Evolutionary conservation across 176 grass and related monocot species (phyloP), one percentile per base, ranked within the genome.

Genomic region (Juncus inflexus): DNA sequence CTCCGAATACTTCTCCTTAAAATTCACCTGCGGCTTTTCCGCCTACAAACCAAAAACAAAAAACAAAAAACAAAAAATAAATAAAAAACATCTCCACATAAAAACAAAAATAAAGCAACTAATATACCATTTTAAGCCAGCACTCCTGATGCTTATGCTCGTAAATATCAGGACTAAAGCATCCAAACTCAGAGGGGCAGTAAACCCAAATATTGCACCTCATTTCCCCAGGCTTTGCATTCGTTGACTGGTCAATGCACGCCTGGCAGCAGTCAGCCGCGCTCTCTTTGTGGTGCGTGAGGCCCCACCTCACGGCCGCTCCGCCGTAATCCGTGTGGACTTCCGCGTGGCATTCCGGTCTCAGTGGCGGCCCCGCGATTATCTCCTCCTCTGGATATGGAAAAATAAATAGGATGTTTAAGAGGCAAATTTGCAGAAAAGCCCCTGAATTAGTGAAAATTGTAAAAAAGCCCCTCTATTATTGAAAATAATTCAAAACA

Each of bases 131-230:
- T 81, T 99, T 99, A 67, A 99, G 75, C 95, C 95, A 99, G 66
- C 95, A 99, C 54, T 99, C 95, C 58, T 99, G 95, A 80, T 99
- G 95, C 54, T 99, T 99, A 85, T 99, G 95, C 47, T 94, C 85
- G 64, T 99, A 99, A 61, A 90, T 94, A 65, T 99, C 95, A 60
- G 95, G 95, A 12, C 88, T 90, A 74, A 70, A 90, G 72, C 95
- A 99, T 41, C 95, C 95, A 80, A 74, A 90, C 42, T 99, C 94
- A 58, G 94, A 99, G 42, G 94, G 94, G 56, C 88, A 99, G 74
- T 99, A 99, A 45, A 99, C 94, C 94, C 94, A 99, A 72, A 99
- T 92, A 69, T 99, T 99, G 72, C 94, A 99, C 67, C 81, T 92
- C 58, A 80, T 55, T 77, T 92, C 77, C 60, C 94, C 94, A 63